Percentiles rank a stretch among this genome's conserved stretches.
phyloP scores from a whole-genome alignment of 768 basidiomycete species.

The Baorangia bicolor region DNA sequence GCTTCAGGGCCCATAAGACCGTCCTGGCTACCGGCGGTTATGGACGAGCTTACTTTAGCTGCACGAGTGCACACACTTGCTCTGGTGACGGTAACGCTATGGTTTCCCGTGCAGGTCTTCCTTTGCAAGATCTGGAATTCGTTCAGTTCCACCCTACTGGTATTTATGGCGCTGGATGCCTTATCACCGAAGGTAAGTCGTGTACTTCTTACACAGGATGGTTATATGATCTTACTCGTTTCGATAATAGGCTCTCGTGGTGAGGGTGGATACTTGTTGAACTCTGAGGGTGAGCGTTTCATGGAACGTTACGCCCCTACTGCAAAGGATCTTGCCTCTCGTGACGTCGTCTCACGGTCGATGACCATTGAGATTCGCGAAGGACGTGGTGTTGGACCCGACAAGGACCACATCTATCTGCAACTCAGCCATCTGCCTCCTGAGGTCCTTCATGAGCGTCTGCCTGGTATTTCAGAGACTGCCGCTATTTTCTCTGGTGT shows the following conservation, averaged over 20 bases:
- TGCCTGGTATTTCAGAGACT: slow-evolving; percentile 99
- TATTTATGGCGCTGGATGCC: slow-evolving; percentile 98
- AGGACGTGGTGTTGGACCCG: slow-evolving; percentile 97
- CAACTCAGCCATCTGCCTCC: slow-evolving; percentile 97
- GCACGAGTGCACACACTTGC: slow-evolving; percentile 98
- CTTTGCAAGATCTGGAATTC: slow-evolving; percentile 96
- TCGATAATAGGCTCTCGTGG: slow-evolving; percentile 81
- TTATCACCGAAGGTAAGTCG: slow-evolving; percentile 90
- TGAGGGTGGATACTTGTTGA: slow-evolving; percentile 97
- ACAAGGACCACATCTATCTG: slow-evolving; percentile 95
- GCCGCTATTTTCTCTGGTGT: slow-evolving; percentile 99
- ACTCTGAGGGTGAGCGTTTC: slow-evolving; percentile 98
- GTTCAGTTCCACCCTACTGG: slow-evolving; percentile 99
- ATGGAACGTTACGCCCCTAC: slow-evolving; percentile 99
- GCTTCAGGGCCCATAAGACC: slow-evolving; percentile 98
- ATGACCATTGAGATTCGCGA: slow-evolving; percentile 99
- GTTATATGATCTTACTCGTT: background rate
- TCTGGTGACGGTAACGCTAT: slow-evolving; percentile 99
- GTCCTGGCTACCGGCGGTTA: slow-evolving; percentile 98
- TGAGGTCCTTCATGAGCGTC: slow-evolving; percentile 91
- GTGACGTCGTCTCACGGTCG: slow-evolving; percentile 98
- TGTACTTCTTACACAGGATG: background rate
- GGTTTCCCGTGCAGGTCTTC: slow-evolving; percentile 95
- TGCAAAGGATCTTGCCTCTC: slow-evolving; percentile 98
- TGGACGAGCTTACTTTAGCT: slow-evolving; percentile 97